A percentile compares a stretch with the other conserved stretches of the same genome.
These are phyloP conservation scores for Friedmanniomyces simplex DNA, from an alignment of 495 filamentous ascomycete species.

Conservation along the genomic window DNA sequence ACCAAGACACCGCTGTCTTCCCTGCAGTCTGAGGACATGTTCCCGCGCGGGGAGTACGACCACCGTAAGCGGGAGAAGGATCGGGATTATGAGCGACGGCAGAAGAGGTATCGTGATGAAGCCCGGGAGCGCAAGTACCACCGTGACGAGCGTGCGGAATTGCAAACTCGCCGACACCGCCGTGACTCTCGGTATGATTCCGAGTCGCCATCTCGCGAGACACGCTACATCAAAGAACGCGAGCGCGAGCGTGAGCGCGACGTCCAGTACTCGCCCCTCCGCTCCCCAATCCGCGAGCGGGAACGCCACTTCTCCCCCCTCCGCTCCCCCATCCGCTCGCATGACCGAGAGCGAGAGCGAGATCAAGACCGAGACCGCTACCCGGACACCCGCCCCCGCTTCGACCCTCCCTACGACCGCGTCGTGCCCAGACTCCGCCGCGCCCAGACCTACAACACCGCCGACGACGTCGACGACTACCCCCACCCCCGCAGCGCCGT, in stretches of 20 bases:
- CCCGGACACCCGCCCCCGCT: not conserved
- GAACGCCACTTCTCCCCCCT: no score
- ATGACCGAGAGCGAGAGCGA: not conserved
- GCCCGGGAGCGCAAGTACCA: not conserved
- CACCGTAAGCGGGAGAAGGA: not conserved
- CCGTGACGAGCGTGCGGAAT: not conserved
- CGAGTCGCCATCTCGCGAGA: not conserved
- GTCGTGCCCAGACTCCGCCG: not conserved
- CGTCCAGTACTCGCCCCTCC: not conserved
- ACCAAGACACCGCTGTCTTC: slow-evolving; percentile 5
- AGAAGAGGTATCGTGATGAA: not conserved
- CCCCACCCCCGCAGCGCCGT: not conserved
- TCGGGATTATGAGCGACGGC: not conserved
- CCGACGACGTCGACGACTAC: no score
- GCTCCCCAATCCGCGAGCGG: no score
- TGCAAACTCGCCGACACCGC: not conserved
- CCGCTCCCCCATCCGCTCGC: no score
- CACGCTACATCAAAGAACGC: not conserved
- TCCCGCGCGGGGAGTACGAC: not conserved
- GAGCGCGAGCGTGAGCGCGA: not conserved
- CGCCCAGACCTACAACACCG: not conserved
- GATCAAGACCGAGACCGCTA: not conserved
- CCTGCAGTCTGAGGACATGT: not conserved
- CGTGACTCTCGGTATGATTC: not conserved
- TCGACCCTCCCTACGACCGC: not conserved